Conservation (phyloP, 164 flowering plant genomes). For the Nymphaea colorata region DNA sequence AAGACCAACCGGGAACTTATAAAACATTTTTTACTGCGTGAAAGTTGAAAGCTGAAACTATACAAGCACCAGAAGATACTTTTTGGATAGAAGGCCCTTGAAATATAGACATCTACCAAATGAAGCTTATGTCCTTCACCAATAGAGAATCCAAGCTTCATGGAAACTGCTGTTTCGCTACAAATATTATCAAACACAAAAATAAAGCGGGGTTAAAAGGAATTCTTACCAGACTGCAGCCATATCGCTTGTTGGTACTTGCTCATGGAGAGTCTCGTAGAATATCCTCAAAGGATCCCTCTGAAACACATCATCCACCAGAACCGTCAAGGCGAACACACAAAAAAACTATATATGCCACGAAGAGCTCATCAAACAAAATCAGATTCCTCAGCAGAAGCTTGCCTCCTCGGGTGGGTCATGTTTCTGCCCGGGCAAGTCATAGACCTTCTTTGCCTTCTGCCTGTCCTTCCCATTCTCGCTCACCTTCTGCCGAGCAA, state of each 20-base stretch:
- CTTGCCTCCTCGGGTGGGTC: conserved; percentile 83
- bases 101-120: too few relatives aligned
- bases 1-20: too few relatives aligned
- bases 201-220: background rate
- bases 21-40: too few relatives aligned
- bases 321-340: background rate
- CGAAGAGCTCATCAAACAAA: background rate
- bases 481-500: conserved; percentile 11
- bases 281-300: conserved; percentile 91
- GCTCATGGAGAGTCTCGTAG: conserved; percentile 65
- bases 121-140: too few relatives aligned
- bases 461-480: conserved; percentile 23
- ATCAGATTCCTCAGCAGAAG: background rate
- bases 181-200: background rate
- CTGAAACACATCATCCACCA: conserved; percentile 32
- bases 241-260: conserved; percentile 74
- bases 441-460: conserved; percentile 64
- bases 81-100: too few relatives aligned
- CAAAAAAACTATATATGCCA: background rate
- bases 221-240: conserved; percentile 71
- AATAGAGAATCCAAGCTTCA: background rate
- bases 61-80: too few relatives aligned
- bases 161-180: background rate
- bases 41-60: too few relatives aligned
- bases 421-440: conserved; percentile 92